These are phyloP conservation scores for Amanita pseudoporphyria DNA, from an alignment of 768 basidiomycete species.

Conservation along the genomic window DNA sequence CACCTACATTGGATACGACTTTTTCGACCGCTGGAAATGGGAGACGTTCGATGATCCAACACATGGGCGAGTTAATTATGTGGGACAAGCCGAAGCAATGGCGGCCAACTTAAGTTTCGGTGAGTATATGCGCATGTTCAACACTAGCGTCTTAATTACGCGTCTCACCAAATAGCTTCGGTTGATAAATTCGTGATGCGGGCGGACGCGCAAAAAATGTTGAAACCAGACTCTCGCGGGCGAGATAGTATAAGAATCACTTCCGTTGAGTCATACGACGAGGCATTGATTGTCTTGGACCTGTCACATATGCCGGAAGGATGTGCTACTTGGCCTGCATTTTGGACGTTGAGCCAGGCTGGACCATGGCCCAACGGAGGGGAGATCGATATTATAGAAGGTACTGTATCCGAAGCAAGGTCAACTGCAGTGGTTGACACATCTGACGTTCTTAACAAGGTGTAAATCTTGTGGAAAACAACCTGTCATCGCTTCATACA, in stretches of 20 bases:
- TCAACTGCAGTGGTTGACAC: neutral
- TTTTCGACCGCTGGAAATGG: slow-evolving; percentile 39
- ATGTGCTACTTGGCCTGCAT: slow-evolving; percentile 55
- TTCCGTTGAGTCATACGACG: slow-evolving; percentile 33
- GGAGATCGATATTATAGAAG: slow-evolving; percentile 56
- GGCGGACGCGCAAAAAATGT: slow-evolving; percentile 33
- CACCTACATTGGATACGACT: slow-evolving; percentile 23
- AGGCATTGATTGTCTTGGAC: slow-evolving; percentile 41
- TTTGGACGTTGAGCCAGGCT: slow-evolving; percentile 41
- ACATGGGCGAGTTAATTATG: slow-evolving; percentile 54
- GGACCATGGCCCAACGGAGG: slow-evolving; percentile 56
- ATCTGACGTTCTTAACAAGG: slow-evolving; percentile 20
- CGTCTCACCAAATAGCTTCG: slow-evolving; percentile 18
- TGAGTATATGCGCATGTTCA: slow-evolving; percentile 14
- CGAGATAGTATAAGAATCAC: slow-evolving; percentile 47
- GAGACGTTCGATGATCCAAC: slow-evolving; percentile 49
- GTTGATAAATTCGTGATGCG: slow-evolving; percentile 46
- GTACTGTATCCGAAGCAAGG: slow-evolving; percentile 14
- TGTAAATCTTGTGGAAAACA: slow-evolving; percentile 35
- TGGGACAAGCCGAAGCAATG: slow-evolving; percentile 33
- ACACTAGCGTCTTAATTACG: neutral
- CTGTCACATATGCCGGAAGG: slow-evolving; percentile 52
- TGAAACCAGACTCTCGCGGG: slow-evolving; percentile 31
- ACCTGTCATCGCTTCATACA: slow-evolving; percentile 49
- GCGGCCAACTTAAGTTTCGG: slow-evolving; percentile 36